Base-by-base conservation (phyloP, 345 rosid genomes). In the Euphorbia pulcherrima region DNA sequence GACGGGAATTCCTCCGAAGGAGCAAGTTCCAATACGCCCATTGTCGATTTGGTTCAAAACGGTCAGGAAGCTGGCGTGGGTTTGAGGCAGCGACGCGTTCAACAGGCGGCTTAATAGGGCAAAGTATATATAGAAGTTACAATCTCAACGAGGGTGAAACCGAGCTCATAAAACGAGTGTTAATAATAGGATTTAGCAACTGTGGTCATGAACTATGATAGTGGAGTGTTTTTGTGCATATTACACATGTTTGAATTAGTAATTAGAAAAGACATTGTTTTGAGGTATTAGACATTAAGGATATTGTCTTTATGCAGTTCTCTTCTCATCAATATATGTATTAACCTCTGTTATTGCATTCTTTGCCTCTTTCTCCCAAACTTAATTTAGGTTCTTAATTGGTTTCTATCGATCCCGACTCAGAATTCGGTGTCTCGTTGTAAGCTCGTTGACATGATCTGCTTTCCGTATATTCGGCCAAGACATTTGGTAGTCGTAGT, bases 391-490 rank as follows among this genome's bases (percentile, higher is more conserved):
- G n/a, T 86, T 83, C 0, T 75, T 84, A 3, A 88, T 81, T 6
- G 92, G 96, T 0, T 83, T 91, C 28, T 63, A 74, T 4, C 72
- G 86, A 37, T 84, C 92, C 0, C 91, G 97, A 6, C 80, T 86
- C 29, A 88, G 90, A 0, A 85, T 88, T 8, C 81, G 88, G 67
- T 87, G 91, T 35, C 85, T 88, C 23, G 97, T 91, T 33, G 88
- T 91, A 0, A n/a, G n/a, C n/a, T n/a, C n/a, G n/a, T n/a, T n/a
- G n/a, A n/a, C n/a, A n/a, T n/a, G n/a, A n/a, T n/a, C n/a, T n/a
- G n/a, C n/a, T n/a, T n/a, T n/a, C n/a, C n/a, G n/a, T n/a, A n/a
- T n/a, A n/a, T n/a, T n/a, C n/a, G n/a, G n/a, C n/a, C n/a, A n/a
- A n/a, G n/a, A n/a, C n/a, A n/a, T n/a, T n/a, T n/a, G n/a, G n/a